Conservation (phyloP, 176 grass and related monocot genomes). For the Aegilops tauschii region DNA sequence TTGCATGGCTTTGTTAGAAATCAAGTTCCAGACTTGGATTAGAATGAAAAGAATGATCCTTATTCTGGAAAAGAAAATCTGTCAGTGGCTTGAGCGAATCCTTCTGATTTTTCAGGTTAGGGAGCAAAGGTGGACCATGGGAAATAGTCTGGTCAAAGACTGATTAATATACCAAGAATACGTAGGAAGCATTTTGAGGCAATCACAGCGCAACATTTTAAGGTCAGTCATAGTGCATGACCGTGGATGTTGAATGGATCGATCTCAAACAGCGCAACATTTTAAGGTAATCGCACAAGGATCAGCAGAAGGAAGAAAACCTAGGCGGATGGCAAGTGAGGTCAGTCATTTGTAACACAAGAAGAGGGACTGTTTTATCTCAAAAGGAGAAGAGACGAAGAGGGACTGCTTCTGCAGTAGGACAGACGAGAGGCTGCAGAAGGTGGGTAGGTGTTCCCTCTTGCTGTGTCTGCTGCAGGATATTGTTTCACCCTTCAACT, state of each 20-base stretch:
- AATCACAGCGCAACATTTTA: background rate
- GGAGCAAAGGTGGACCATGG: conserved; percentile 64
- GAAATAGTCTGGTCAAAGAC: conserved; percentile 39
- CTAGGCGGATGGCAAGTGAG: background rate
- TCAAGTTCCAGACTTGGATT: background rate
- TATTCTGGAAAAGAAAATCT: background rate
- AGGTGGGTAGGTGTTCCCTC: background rate
- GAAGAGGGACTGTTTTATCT: background rate
- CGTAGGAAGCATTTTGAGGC: background rate
- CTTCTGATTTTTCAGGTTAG: conserved; percentile 46
- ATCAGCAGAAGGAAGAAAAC: background rate
- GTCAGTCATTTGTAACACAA: background rate
- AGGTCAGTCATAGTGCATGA: background rate
- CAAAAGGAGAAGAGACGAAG: background rate
- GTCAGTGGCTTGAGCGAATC: background rate
- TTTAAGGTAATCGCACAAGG: background rate
- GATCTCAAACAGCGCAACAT: background rate
- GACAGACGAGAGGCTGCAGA: background rate
- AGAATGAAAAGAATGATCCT: background rate
- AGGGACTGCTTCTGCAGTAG: background rate
- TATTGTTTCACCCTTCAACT: no score
- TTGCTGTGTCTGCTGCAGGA: background rate
- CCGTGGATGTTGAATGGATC: background rate
- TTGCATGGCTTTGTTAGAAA: background rate
- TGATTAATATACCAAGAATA: conserved; percentile 16